phyloP scores from a whole-genome alignment of 2,329 filamentous ascomycete genomes.

The Aspergillus arachidicola region DNA sequence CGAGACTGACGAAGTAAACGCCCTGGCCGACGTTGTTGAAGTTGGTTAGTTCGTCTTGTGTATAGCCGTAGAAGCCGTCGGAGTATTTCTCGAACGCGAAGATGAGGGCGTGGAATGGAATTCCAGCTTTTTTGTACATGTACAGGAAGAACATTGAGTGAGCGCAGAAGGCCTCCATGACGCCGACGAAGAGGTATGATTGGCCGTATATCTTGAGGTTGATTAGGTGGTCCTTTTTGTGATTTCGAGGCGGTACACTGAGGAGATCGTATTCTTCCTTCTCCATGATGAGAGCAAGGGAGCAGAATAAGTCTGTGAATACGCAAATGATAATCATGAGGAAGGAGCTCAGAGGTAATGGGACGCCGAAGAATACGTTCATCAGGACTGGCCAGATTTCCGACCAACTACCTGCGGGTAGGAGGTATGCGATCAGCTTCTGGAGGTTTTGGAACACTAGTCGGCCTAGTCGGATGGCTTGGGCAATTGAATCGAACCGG shows the following conservation, averaged over 20 bases:
- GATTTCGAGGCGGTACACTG: conserved; percentile 54
- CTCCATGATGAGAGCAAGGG: conserved; percentile 57
- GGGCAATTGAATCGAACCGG: conserved; percentile 37
- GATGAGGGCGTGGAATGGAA: conserved; percentile 52
- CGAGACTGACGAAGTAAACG: conserved; percentile 59
- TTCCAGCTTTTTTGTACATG: conserved; percentile 52
- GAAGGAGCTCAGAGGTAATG: conserved; percentile 54
- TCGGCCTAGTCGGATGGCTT: conserved; percentile 35
- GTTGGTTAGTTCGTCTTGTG: conserved; percentile 45
- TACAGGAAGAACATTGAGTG: conserved; percentile 60
- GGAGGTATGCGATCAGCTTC: conserved; percentile 45
- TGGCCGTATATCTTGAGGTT: conserved; percentile 56
- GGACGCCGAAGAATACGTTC: conserved; percentile 60
- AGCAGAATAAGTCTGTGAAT: conserved; percentile 58
- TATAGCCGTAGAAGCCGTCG: conserved; percentile 55
- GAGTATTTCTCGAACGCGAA: conserved; percentile 54
- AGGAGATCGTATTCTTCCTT: conserved; percentile 59
- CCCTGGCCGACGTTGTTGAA: conserved; percentile 56
- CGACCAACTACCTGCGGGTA: conserved; percentile 58
- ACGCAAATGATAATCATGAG: conserved; percentile 63
- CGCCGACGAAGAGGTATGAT: conserved; percentile 56
- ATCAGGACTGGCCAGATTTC: conserved; percentile 61
- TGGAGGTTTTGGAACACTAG: conserved; percentile 42
- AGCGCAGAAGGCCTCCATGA: conserved; percentile 54
- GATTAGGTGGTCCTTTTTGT: conserved; percentile 56